Conservation (phyloP, 2,329 filamentous ascomycete species). For the Trichoderma sp. region DNA sequence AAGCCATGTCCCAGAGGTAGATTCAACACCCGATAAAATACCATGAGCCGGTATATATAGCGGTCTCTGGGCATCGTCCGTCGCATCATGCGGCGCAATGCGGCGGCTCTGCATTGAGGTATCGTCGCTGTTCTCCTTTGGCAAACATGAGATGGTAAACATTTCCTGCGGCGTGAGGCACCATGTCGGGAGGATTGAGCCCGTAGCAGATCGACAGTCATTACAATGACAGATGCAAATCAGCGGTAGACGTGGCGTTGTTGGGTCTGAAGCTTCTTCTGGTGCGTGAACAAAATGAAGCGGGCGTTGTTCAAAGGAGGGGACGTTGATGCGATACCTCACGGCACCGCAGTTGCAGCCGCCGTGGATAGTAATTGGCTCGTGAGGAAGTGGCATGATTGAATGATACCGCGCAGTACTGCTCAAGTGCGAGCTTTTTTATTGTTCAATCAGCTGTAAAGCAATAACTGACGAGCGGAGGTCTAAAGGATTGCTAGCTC, state of each 20-base stretch:
- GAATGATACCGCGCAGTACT: neutral
- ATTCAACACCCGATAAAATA: neutral
- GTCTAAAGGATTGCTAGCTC: neutral
- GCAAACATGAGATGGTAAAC: neutral
- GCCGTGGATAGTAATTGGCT: neutral
- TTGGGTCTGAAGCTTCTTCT: neutral
- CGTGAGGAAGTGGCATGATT: neutral
- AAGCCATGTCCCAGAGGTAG: neutral
- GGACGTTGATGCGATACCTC: neutral
- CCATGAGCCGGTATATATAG: neutral
- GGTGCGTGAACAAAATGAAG: neutral
- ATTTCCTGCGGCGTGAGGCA: neutral
- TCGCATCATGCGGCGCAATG: neutral
- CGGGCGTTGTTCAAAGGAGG: neutral
- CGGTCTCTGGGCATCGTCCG: neutral
- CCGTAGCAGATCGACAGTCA: neutral
- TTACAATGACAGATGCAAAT: neutral
- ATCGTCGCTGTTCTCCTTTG: neutral
- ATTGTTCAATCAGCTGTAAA: neutral
- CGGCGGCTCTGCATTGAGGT: neutral
- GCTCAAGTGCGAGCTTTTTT: neutral
- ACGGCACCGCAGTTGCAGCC: conserved; percentile 6
- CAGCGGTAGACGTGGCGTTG: neutral
- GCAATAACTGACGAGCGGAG: neutral
- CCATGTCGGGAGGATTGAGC: neutral